phyloP scores from a whole-genome alignment of 306 rosid species.

The Sophora flavescens region DNA sequence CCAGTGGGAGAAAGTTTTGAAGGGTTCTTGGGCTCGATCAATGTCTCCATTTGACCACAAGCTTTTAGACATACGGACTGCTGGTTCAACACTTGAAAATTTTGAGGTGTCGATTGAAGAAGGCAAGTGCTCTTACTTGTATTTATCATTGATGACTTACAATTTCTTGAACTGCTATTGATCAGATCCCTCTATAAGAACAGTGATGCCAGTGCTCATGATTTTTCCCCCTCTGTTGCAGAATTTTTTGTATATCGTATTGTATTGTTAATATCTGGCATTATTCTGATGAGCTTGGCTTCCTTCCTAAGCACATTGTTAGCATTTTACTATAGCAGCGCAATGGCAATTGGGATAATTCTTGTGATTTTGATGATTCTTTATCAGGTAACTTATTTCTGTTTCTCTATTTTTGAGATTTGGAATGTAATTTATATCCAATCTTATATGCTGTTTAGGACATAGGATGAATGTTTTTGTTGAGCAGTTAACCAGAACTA shows the following conservation, averaged over 20 bases:
- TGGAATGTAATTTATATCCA: slow-evolving; percentile 8
- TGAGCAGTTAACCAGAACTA: slow-evolving; percentile 1
- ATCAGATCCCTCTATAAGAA: slow-evolving; percentile 16
- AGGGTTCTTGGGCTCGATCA: slow-evolving; percentile 76
- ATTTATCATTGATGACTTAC: slow-evolving; percentile 30
- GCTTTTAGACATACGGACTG: slow-evolving; percentile 73
- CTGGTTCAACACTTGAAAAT: slow-evolving; percentile 66
- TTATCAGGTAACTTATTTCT: too few relatives aligned
- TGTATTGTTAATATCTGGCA: slow-evolving; percentile 64
- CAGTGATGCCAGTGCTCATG: slow-evolving; percentile 25
- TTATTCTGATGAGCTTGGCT: too few relatives aligned
- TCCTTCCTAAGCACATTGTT: too few relatives aligned
- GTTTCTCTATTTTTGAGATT: not conserved
- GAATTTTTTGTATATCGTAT: slow-evolving; percentile 72
- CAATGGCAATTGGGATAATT: too few relatives aligned
- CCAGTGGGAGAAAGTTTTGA: slow-evolving; percentile 87
- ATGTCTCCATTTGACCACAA: slow-evolving; percentile 89
- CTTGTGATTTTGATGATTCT: too few relatives aligned
- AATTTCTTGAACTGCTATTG: slow-evolving; percentile 28
- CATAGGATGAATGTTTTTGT: slow-evolving; percentile 23
- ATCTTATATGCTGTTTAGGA: slow-evolving; percentile 9
- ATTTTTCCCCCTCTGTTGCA: slow-evolving; percentile 52
- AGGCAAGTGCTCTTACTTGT: slow-evolving; percentile 55
- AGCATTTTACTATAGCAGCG: too few relatives aligned
- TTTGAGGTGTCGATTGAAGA: slow-evolving; percentile 80